Conservation (phyloP, 495 filamentous ascomycete species). For the Xylaria castorea region DNA sequence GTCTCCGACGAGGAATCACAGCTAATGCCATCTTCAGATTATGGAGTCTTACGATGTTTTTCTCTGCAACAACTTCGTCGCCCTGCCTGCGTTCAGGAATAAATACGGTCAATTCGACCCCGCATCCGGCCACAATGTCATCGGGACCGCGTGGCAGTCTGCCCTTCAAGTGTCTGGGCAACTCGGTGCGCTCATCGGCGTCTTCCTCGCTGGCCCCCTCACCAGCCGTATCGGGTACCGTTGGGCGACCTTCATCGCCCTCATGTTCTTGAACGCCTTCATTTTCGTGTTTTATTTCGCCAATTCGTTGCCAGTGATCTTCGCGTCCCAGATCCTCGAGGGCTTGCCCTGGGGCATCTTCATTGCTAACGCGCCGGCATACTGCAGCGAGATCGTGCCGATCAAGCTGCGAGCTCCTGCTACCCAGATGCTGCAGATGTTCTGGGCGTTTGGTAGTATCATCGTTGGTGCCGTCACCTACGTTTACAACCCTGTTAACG, state of each 20-base stretch:
- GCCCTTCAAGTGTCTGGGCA: slow-evolving; percentile 53
- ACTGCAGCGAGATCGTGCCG: slow-evolving; percentile 54
- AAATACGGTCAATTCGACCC: slow-evolving; percentile 43
- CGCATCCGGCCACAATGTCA: slow-evolving; percentile 31
- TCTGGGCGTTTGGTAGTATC: slow-evolving; percentile 55
- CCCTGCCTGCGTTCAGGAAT: slow-evolving; percentile 44
- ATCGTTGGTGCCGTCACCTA: slow-evolving; percentile 55
- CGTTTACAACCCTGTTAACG: slow-evolving; percentile 44
- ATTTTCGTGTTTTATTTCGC: slow-evolving; percentile 58
- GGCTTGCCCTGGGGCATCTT: slow-evolving; percentile 61
- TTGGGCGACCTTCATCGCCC: slow-evolving; percentile 50
- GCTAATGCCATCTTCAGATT: slow-evolving; percentile 42
- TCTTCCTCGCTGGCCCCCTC: slow-evolving; percentile 53
- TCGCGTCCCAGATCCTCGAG: slow-evolving; percentile 54
- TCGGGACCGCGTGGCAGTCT: slow-evolving; percentile 53
- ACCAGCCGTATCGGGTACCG: slow-evolving; percentile 57
- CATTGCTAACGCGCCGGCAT: slow-evolving; percentile 56
- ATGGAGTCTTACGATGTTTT: slow-evolving; percentile 58
- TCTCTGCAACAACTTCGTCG: slow-evolving; percentile 53
- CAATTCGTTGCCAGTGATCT: slow-evolving; percentile 48
- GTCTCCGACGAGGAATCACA: slow-evolving; percentile 1
- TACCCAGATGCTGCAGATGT: slow-evolving; percentile 57
- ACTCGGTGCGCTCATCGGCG: slow-evolving; percentile 52
- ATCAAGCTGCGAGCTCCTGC: slow-evolving; percentile 52
- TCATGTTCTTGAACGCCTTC: slow-evolving; percentile 53